These are phyloP conservation scores for Cantharellus cinnabarinus DNA, from an alignment of 768 basidiomycete species.

Conservation along the genomic window DNA sequence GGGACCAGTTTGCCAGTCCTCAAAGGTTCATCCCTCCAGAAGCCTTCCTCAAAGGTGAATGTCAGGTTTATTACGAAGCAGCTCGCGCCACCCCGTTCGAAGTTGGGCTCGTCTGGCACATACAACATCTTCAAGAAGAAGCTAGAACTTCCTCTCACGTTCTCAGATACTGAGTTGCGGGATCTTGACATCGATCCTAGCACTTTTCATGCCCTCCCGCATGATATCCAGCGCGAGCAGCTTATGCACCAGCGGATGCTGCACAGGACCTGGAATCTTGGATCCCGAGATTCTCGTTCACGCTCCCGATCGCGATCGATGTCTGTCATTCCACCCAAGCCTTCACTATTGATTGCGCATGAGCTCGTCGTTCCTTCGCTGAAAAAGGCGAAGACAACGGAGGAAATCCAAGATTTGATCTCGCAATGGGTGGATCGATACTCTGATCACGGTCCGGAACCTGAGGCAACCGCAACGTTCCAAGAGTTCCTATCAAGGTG, in stretches of 20 bases:
- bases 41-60: conserved; percentile 12
- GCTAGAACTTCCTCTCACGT: conserved; percentile 17
- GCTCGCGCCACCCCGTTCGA: conserved; percentile 34
- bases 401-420: conserved; percentile 52
- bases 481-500: conserved; percentile 49
- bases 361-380: conserved; percentile 30
- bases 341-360: conserved; percentile 30
- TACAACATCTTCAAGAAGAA: conserved; percentile 21
- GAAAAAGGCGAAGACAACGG: conserved; percentile 41
- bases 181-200: conserved; percentile 53
- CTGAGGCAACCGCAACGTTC: conserved; percentile 57
- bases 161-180: conserved; percentile 36
- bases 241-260: conserved; percentile 19
- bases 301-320: conserved; percentile 17
- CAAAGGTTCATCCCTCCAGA: background rate
- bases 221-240: conserved; percentile 52
- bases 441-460: conserved; percentile 38
- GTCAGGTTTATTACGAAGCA: conserved; percentile 41
- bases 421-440: conserved; percentile 58
- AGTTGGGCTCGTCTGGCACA: conserved; percentile 21
- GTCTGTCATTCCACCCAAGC: conserved; percentile 20
- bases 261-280: conserved; percentile 7
- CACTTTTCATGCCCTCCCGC: conserved; percentile 45
- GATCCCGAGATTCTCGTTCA: conserved; percentile 4
- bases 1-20: background rate